Evolutionary conservation across 768 basidiomycete genomes (phyloP), one percentile per base, ranked within the genome.

Genomic region (Mycena indigotica): DNA sequence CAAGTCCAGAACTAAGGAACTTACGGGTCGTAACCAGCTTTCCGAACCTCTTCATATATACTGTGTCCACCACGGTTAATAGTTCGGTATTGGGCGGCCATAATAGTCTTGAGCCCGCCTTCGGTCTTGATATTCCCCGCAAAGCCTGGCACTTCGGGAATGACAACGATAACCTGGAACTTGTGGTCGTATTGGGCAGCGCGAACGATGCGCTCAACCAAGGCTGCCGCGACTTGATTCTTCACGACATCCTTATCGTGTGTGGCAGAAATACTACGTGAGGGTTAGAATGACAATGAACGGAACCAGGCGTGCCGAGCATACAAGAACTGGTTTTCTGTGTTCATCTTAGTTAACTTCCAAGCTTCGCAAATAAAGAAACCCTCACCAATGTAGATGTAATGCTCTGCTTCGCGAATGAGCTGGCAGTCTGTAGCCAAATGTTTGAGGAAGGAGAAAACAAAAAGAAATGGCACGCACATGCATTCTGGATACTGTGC

Each of bases 101-200:
- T 87, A 70, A 97, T 95, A 6, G 76, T 89, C 76, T 89, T 86
- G 54, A 93, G 64, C 1, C 87, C 73, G 0, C 72, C 68, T 57
- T 84, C 85, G 46, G 72, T 75, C 75, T 86, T 89, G 69, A 97
- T 79, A 69, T 93, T 85, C 2, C 95, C 82, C 0, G 93, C 80
- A 71, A 98, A 97, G 1, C 88, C 95, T 15, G 95, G 95, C 2
- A 97, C 80, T 69, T 96, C 95, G 0, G 95, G 96, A 51, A 98
- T 89, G 19, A 88, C 74, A 15, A 98, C 83, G 50, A 96, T 77
- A 52, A 97, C 90, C 90, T 88, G 87, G 80, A 98, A 98, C 67
- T 91, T 91, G 56, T 78, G 70, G 1, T 85, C 84, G 17, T 82
- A 80, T 49, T 68, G 63, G 0, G 87, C 92, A 5, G 97, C 95